Evolutionary conservation across 2,329 filamentous ascomycete genomes (phyloP), one percentile per base, ranked within the genome.

Genomic region (Monilinia polystroma): DNA sequence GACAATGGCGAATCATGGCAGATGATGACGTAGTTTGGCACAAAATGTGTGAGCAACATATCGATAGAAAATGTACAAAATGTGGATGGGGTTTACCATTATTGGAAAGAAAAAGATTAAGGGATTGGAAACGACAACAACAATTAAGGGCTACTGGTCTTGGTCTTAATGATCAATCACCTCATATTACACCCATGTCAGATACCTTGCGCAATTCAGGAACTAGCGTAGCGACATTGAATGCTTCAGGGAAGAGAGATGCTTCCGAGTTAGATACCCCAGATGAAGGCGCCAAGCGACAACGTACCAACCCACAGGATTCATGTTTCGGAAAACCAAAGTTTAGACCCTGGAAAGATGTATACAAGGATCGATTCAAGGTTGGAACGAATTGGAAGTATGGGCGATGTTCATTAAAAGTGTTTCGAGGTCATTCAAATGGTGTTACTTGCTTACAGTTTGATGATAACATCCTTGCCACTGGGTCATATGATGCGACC

Each of bases 1-100:
- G 88, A 67, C 85, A 89, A 73, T 99, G 95, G 95, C 86, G 92
- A 69, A 86, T 86, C 67, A 81, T 99, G 52, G 94, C 95, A n/a
- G 95, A 98, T 74, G 94, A 97, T 75, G 94, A 99, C 77, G 90
- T 96, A 11, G 94, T 99, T 4, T 99, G 95, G 95, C 91, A 97
- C 76, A 90, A 90, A 70, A 97, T 98, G 93, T 99, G 95, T 76
- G 93, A 97, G 78, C 94, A 98, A 76, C 93, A 97, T 77, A 96
- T 97, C 73, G 92, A 96, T 76, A 84, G 92, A 68, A 96, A 96
- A 76, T 97, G 93, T 78, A 93, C 88, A 68, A 96, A 95, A 76
- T 99, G 95, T 76, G 94, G 95, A 32, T 98, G 93, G 92, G 95
- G 95, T 2, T 79, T 99, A 68, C 95, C 95, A 20, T 80, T 96